These are phyloP conservation scores for Protostelium mycophagum DNA, from an alignment of 78 protist genomes.

Conservation along the genomic window DNA sequence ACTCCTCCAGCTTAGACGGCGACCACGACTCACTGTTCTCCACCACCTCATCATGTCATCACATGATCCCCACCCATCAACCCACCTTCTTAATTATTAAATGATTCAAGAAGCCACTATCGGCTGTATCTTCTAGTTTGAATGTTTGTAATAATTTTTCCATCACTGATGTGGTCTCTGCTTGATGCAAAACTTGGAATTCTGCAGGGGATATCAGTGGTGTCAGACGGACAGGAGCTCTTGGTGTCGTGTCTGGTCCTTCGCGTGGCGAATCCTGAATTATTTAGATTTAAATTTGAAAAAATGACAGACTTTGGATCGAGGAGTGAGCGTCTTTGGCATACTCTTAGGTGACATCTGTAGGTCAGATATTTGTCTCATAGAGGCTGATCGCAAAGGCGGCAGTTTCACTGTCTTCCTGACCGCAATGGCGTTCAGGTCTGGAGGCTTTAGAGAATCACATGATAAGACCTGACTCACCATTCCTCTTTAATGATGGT, in stretches of 20 bases:
- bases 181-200: not conserved
- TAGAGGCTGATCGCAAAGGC: not conserved
- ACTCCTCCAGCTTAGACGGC: not conserved
- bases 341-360: not conserved
- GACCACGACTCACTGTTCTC: not conserved
- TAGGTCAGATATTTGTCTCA: not conserved
- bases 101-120: not conserved
- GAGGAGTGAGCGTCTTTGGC: not conserved
- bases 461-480: not conserved
- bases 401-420: not conserved
- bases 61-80: not conserved
- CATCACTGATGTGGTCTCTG: not conserved
- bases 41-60: not conserved
- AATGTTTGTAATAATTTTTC: too few relatives aligned
- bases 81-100: not conserved
- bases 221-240: not conserved
- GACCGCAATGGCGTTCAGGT: not conserved
- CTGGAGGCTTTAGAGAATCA: not conserved
- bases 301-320: too few relatives aligned
- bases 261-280: too few relatives aligned
- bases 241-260: not conserved
- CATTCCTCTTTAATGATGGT: not conserved
- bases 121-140: not conserved
- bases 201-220: not conserved
- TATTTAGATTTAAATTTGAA: too few relatives aligned